Evolutionary conservation across 164 flowering plant genomes (phyloP).

Genomic region (Malania oleifera): DNA sequence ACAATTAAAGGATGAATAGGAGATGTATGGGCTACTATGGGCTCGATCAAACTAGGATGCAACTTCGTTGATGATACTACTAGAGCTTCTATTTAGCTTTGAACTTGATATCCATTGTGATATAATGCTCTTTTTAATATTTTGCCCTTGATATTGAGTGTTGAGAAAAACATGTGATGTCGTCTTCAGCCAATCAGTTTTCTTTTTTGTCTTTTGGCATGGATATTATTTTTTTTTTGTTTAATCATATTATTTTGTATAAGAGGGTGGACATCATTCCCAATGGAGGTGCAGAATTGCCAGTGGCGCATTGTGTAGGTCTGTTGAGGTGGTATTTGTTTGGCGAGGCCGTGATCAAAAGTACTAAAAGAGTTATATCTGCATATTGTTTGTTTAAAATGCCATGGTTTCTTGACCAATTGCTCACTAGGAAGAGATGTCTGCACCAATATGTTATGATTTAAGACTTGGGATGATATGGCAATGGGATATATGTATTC

Average conservation of each 20-base stretch:
- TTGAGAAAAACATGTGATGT: conserved; percentile 9
- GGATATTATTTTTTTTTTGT: conserved; percentile 15
- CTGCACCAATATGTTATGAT: too few relatives aligned
- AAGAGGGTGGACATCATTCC: conserved; percentile 4
- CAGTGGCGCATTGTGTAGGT: background rate
- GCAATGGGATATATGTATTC: too few relatives aligned
- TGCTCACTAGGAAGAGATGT: too few relatives aligned
- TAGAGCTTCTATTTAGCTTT: background rate
- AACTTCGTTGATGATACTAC: background rate
- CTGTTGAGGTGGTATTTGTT: background rate
- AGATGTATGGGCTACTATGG: background rate
- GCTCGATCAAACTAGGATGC: background rate
- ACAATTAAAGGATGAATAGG: background rate
- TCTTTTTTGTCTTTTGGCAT: conserved; percentile 26
- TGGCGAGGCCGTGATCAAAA: background rate
- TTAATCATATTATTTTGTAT: background rate
- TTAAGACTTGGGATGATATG: too few relatives aligned
- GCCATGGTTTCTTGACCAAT: too few relatives aligned
- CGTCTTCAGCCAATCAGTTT: conserved; percentile 8
- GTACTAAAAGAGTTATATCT: too few relatives aligned
- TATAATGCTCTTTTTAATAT: background rate
- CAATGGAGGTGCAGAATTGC: background rate
- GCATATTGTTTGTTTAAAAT: too few relatives aligned
- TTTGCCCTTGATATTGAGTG: conserved; percentile 7
- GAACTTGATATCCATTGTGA: background rate